Evolutionary conservation across 345 rosid genomes (phyloP), one percentile per base, ranked within the genome.

Genomic region (Salix exigua): DNA sequence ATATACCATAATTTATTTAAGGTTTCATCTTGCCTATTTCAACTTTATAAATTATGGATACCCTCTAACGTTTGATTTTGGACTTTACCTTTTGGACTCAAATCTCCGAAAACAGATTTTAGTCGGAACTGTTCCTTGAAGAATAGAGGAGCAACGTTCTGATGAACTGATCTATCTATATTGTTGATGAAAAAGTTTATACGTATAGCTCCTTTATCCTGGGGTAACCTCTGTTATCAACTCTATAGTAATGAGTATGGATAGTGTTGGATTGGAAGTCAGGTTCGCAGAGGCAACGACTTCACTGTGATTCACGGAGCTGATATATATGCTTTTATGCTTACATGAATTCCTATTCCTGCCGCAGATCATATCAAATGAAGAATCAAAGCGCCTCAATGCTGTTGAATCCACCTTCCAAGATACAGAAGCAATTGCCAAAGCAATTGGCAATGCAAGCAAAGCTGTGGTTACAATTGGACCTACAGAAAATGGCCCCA

Each of bases 371-470:
- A 87, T 96, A 86, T 91, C 98, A 17, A 89, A 86, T 0, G 97
- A 93, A 26, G 91, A 93, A 73, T 82, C 85, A 18, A 93, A 79
- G 40, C 90, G 92, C n/a, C 89, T 96, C 61, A 91, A 96, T 73
- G 99, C 99, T 0, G 98, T 96, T 8, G 86, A 91, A 81, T 96
- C 96, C 58, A 74, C 88, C 9, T 91, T 89, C 80, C 67, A 86
- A 55, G 91, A 87, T 62, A 85, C 91, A 4, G 93, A 96, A 79
- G 89, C 93, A 50, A 91, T 93, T 55, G 98, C 98, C 48, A 96
- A 89, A 80, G 97, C 99, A n/a, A 96, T 96, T 35, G 99, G 99
- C 23, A 93, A 96, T 74, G 97, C 98, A 25, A 87, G 94, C 85
- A 96, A 96, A 80, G 94, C 89, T 25, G 98, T 89, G 9, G 91